Percentiles rank a stretch among this genome's conserved stretches.
phyloP scores from a whole-genome alignment of 2,329 filamentous ascomycete species.

The Trichophyton mentagrophytes region DNA sequence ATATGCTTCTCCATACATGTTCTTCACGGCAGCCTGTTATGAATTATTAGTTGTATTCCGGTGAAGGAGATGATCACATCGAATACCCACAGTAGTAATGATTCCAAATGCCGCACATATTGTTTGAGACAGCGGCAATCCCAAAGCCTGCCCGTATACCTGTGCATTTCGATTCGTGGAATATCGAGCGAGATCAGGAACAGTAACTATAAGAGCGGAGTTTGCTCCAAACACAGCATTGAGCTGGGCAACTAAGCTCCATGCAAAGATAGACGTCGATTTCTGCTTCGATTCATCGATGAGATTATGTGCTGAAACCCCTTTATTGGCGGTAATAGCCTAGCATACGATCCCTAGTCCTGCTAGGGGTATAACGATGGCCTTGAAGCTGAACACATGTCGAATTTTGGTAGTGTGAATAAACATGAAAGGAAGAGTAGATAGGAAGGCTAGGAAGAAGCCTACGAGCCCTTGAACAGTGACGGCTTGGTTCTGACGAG shows the following conservation, averaged over 20 bases:
- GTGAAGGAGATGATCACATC: background rate
- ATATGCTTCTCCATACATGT: constrained; percentile 26
- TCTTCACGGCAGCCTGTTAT: constrained; percentile 22
- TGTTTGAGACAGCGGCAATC: constrained; percentile 14
- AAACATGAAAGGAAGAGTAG: constrained; percentile 20
- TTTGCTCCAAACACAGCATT: constrained; percentile 29
- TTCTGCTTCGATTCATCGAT: constrained; percentile 10
- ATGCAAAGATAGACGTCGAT: constrained; percentile 22
- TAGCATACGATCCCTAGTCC: constrained; percentile 28
- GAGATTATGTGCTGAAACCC: constrained; percentile 14
- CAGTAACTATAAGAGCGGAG: constrained; percentile 26
- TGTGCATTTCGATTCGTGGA: constrained; percentile 22
- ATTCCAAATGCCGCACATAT: constrained; percentile 17
- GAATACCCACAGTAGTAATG: constrained; percentile 14
- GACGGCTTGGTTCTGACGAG: constrained; percentile 15
- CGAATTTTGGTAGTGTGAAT: constrained; percentile 27
- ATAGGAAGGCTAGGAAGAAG: constrained; percentile 17
- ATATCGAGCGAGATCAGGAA: constrained; percentile 29
- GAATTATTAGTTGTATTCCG: background rate
- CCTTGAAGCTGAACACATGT: constrained; percentile 27
- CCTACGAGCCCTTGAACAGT: constrained; percentile 18
- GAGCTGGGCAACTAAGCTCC: constrained; percentile 29
- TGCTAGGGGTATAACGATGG: constrained; percentile 25
- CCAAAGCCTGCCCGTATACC: constrained; percentile 20
- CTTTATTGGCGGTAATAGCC: constrained; percentile 19